Percentiles rank a stretch among this genome's conserved stretches.
phyloP scores from a whole-genome alignment of 805 yeast genomes.

The Teunomyces gatunensis region DNA sequence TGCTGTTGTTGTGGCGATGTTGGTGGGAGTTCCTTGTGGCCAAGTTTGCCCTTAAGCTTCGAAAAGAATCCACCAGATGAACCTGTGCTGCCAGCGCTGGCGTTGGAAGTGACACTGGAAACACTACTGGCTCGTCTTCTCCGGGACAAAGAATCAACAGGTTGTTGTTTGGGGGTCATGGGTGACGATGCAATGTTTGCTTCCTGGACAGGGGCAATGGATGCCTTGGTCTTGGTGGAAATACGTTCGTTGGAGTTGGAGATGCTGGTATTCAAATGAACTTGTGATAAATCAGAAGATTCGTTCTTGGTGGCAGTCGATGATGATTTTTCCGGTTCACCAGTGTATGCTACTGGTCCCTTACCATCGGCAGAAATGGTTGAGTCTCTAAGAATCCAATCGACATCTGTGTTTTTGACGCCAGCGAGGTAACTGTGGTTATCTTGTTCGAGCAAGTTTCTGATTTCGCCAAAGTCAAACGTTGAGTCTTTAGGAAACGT shows the following conservation, averaged over 20 bases:
- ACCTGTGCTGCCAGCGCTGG: slow-evolving; percentile 13
- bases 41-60: slow-evolving; percentile 32
- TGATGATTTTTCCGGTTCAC: background rate
- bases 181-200: slow-evolving; percentile 13
- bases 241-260: slow-evolving; percentile 33
- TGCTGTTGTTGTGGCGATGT: background rate
- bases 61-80: slow-evolving; percentile 29
- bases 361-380: slow-evolving; percentile 3
- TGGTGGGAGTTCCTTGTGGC: slow-evolving; percentile 5
- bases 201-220: slow-evolving; percentile 27
- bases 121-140: slow-evolving; percentile 18
- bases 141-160: slow-evolving; percentile 7
- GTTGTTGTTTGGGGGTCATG: background rate
- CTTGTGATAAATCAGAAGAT: background rate
- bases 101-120: slow-evolving; percentile 15
- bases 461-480: slow-evolving; percentile 19
- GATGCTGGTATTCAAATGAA: slow-evolving; percentile 24
- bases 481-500: background rate
- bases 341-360: background rate
- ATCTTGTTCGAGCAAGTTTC: slow-evolving; percentile 22
- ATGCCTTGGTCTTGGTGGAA: slow-evolving; percentile 31
- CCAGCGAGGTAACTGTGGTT: slow-evolving; percentile 22
- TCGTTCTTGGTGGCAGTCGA: background rate
- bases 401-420: slow-evolving; percentile 44
- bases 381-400: slow-evolving; percentile 50